Evolutionary conservation across 192 early-diverging fungal genomes (phyloP), one percentile per base, ranked within the genome.

Genomic region (Thamnidium elegans): DNA sequence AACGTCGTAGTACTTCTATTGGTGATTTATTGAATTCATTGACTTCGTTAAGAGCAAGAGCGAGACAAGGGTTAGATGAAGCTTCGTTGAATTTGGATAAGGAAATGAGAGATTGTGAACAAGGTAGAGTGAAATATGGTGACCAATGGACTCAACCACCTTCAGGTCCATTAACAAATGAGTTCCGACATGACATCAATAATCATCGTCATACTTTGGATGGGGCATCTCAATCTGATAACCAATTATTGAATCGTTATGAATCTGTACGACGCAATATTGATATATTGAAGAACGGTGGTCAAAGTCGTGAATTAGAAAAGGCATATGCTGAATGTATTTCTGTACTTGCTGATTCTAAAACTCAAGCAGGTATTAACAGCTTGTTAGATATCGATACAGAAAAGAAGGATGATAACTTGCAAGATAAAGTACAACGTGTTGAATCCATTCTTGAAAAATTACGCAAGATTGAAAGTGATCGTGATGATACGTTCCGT

Each of bases 71-170:
- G 8, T 75, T 98, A 36, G 84, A 88, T 69, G 83, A 89, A 8
- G 68, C 86, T 23, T 80, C 81, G 4, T 51, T 87, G 62, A 62
- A 15, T 8, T 56, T 56, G 31, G 34, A 39, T 39, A 34, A 44
- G 20, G 56, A 58, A 17, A 58, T 58, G 56, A 58, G 39, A 23
- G 56, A 58, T n/a, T 58, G 39, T 45, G 56, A 58, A 44, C 34
- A 58, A 21, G 39, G 34, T 11, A 58, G 56, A 14, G 73, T 78
- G n/a, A 88, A 92, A 59, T 91, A 90, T 69, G 81, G 81, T n/a
- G 87, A 91, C 21, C 81, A 83, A 46, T 96, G 92, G 90, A 85
- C 89, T 34, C 93, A 94, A 60, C 82, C 88, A 68, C 88, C 96
- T 3, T 95, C 94, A 3, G 80, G 82, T 17, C 73, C 81, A 3